Evolutionary conservation across 192 early-diverging fungal genomes (phyloP).

Genomic region (Coemansia sp.): DNA sequence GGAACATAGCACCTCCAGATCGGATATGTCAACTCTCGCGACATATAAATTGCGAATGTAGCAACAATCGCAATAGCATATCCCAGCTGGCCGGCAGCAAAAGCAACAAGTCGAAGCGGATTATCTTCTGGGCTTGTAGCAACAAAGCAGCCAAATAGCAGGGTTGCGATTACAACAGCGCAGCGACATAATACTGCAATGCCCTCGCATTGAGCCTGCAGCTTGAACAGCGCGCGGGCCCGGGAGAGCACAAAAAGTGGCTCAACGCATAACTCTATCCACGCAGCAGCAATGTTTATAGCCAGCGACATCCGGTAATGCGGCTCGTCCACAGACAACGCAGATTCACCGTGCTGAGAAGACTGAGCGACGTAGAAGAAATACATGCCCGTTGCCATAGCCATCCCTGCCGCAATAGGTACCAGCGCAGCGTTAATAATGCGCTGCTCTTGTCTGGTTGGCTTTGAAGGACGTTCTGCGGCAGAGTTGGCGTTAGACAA

Average conservation of each 20-base stretch:
- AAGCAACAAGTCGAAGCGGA: slow-evolving; percentile 66
- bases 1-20: slow-evolving; percentile 41
- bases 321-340: slow-evolving; percentile 25
- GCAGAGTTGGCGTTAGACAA: slow-evolving; percentile 5
- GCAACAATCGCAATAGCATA: slow-evolving; percentile 64
- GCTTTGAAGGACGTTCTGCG: background rate
- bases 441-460: slow-evolving; percentile 23
- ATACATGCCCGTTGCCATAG: slow-evolving; percentile 57
- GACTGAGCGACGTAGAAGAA: slow-evolving; percentile 29
- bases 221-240: slow-evolving; percentile 68
- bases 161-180: slow-evolving; percentile 62
- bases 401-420: slow-evolving; percentile 51
- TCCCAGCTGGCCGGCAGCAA: slow-evolving; percentile 77
- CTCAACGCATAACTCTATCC: slow-evolving; percentile 80
- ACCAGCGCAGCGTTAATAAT: slow-evolving; percentile 45
- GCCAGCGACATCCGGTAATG: slow-evolving; percentile 58
- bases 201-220: slow-evolving; percentile 81
- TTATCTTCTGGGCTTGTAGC: slow-evolving; percentile 26
- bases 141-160: slow-evolving; percentile 52
- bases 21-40: slow-evolving; percentile 36
- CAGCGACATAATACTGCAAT: slow-evolving; percentile 75
- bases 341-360: slow-evolving; percentile 4
- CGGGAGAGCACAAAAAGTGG: slow-evolving; percentile 79
- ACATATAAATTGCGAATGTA: slow-evolving; percentile 60
- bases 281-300: slow-evolving; percentile 71